These are phyloP conservation scores for Colletotrichum shisoi DNA, from an alignment of 2,329 filamentous ascomycete genomes.

Conservation along the genomic window DNA sequence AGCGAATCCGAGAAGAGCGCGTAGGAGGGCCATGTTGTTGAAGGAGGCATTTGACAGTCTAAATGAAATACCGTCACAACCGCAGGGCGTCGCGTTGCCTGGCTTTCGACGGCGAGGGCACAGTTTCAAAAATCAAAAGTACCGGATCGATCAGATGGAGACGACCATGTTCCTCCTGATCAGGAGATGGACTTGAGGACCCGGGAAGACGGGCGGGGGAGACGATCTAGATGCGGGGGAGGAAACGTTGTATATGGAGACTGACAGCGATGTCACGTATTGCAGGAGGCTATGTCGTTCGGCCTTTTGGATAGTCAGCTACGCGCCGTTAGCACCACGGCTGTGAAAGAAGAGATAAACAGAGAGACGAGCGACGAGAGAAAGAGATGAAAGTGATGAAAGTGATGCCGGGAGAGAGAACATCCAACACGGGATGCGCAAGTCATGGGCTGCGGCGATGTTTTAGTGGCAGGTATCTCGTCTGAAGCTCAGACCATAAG, in stretches of 20 bases:
- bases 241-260: constrained; percentile 24
- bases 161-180: constrained; percentile 17
- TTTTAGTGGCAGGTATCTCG: constrained; percentile 17
- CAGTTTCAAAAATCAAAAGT: not conserved
- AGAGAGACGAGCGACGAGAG: not conserved
- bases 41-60: not conserved
- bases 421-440: not conserved
- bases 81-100: constrained; percentile 12
- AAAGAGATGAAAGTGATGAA: constrained; percentile 1
- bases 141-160: constrained; percentile 3
- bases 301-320: constrained; percentile 12
- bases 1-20: constrained; percentile 13
- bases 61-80: constrained; percentile 14
- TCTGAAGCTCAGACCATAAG: constrained; percentile 25
- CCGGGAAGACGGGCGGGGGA: constrained; percentile 23
- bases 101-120: constrained; percentile 19
- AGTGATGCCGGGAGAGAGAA: not conserved
- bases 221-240: constrained; percentile 25
- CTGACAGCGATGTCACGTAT: constrained; percentile 18
- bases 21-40: constrained; percentile 21
- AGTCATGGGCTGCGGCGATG: constrained; percentile 18
- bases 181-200: constrained; percentile 15
- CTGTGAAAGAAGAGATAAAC: not conserved
- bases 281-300: constrained; percentile 28
- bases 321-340: not conserved